Base-by-base conservation (phyloP, 2,329 filamentous ascomycete genomes). In the Penicillium sp. region DNA sequence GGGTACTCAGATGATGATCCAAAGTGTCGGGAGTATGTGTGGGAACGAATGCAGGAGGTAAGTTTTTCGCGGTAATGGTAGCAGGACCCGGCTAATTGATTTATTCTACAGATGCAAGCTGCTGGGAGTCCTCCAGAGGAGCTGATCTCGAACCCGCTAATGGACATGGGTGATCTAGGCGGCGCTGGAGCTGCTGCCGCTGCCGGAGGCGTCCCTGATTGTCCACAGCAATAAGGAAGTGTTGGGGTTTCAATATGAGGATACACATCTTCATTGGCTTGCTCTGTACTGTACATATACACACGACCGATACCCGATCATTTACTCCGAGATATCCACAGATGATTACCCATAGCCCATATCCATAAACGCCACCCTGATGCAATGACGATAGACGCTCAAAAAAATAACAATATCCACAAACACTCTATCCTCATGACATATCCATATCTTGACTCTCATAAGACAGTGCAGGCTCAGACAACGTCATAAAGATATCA, bases 11-110 rank as follows among this genome's bases (percentile, higher is more conserved):
- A 99, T 77, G 85, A 89, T 13, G 93, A 96, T 71, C 77, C 89
- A 14, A 82, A 84, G 46, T 91, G 96, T 75, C 83, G 93, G 60
- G 91, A 96, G 71, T 97, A 92, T 75, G 95, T 99, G 68, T 93
- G 97, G 63, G 93, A 97, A 70, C 88, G 89, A 72, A 99, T 99
- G 95, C 93, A 98, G 75, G 93, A 93, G 87, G 93, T 96, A 75
- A 73, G 83, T 71, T 31, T 31, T 21, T 53, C 31, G 48, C 9
- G 22, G 14, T 27, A n/a, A 19, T 13, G 31, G 14, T 45, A 33
- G 31, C 31, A 13, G 3, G 33, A 22, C 24, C 45, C 46, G 55
- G 52, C 55, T 69, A 27, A 65, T 60, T 35, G 41, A 31, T 51
- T 35, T 39, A 31, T 51, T 29, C n/a, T 58, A 56, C 69, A 97